These are phyloP conservation scores for Dendrocalamus sinicus DNA, from an alignment of 176 grass and related monocot species.

Conservation along the genomic window DNA sequence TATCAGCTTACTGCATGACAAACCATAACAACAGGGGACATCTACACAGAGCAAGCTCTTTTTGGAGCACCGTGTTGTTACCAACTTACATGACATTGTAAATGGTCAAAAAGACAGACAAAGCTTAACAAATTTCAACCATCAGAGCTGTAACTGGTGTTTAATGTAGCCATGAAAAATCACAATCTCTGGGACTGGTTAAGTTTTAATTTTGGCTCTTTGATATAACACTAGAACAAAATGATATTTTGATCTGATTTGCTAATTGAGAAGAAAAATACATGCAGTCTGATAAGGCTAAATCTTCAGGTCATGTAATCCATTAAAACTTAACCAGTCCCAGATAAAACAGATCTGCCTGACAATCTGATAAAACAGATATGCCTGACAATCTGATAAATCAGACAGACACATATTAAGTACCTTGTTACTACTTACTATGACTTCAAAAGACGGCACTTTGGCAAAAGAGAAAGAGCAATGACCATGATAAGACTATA, in stretches of 20 bases:
- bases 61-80: neutral
- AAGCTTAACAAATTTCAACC: neutral
- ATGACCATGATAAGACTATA: neutral
- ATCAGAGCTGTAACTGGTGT: slow-evolving; percentile 3
- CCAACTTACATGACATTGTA: slow-evolving; percentile 26
- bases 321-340: no score
- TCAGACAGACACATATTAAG: neutral
- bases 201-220: slow-evolving; percentile 6
- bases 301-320: slow-evolving; percentile 27
- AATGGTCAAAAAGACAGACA: neutral
- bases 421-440: neutral
- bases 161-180: slow-evolving; percentile 29
- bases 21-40: neutral
- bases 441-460: slow-evolving; percentile 1
- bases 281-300: slow-evolving; percentile 45
- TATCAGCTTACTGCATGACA: slow-evolving; percentile 2
- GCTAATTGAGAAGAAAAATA: neutral
- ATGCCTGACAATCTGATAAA: no score
- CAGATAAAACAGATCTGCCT: no score
- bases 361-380: no score
- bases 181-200: slow-evolving; percentile 13
- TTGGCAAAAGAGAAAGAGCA: slow-evolving; percentile 17
- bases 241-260: slow-evolving; percentile 24
- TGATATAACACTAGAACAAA: slow-evolving; percentile 24
- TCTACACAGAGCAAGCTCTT: neutral